phyloP scores from a whole-genome alignment of 495 filamentous ascomycete species.

The Wilcoxina mikolae region DNA sequence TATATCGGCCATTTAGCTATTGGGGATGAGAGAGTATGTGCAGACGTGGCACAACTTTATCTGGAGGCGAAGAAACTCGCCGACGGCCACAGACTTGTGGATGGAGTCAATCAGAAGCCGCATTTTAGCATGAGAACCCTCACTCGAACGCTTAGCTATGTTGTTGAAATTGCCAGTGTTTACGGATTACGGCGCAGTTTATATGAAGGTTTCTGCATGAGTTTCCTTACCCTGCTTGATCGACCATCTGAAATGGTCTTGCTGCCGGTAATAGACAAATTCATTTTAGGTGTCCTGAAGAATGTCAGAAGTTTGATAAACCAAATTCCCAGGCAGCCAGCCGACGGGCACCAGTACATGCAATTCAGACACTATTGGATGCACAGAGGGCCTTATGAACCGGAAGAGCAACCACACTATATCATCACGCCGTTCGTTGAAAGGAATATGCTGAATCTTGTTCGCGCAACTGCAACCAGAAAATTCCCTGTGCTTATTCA shows the following conservation, averaged over 20 bases:
- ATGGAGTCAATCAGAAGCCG: conserved; percentile 82
- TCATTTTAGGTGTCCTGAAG: conserved; percentile 54
- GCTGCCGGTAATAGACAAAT: conserved; percentile 62
- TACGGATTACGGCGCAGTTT: conserved; percentile 80
- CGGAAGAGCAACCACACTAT: conserved; percentile 69
- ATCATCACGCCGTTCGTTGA: conserved; percentile 93
- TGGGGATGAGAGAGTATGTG: conserved; percentile 47
- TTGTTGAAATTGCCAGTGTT: conserved; percentile 61
- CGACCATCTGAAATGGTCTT: conserved; percentile 62
- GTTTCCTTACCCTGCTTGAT: conserved; percentile 76
- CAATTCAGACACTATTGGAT: conserved; percentile 90
- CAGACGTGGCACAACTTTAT: conserved; percentile 73
- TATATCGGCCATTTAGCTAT: conserved; percentile 60
- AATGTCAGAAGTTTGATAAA: conserved; percentile 54
- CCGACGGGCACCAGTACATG: conserved; percentile 63
- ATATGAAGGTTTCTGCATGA: conserved; percentile 97
- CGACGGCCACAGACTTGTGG: conserved; percentile 70
- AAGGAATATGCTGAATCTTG: conserved; percentile 82
- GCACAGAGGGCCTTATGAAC: conserved; percentile 48
- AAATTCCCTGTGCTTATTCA: conserved; percentile 92
- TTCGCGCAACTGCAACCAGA: conserved; percentile 78
- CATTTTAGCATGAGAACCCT: conserved; percentile 93
- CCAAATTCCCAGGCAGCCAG: conserved; percentile 56
- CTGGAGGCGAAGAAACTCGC: conserved; percentile 67
- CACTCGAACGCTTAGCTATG: conserved; percentile 79